Conservation (phyloP, 106 monocot species). For the Xerophyta viscosa region DNA sequence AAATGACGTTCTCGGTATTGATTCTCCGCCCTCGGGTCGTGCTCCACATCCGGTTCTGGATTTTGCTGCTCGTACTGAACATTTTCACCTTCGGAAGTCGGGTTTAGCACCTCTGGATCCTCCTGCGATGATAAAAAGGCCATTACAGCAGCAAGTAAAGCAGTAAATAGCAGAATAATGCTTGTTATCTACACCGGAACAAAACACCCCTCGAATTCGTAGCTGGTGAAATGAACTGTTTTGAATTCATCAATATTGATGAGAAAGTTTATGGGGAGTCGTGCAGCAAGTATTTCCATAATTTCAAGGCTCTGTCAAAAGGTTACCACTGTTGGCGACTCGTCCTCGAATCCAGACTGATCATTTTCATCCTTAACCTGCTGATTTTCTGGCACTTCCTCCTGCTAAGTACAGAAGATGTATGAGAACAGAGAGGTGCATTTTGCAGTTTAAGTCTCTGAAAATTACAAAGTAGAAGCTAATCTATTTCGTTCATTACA, state of each 20-base stretch:
- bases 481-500: not conserved
- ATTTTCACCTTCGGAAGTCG: constrained; percentile 6
- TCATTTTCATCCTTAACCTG: constrained; percentile 18
- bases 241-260: too few relatives aligned
- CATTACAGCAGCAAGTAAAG: not conserved
- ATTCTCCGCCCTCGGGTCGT: constrained; percentile 22
- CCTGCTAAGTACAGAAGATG: constrained; percentile 3
- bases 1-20: constrained; percentile 22
- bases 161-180: too few relatives aligned
- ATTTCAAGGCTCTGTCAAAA: not conserved
- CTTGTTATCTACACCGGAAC: too few relatives aligned
- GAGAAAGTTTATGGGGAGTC: too few relatives aligned
- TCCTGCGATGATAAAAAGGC: constrained; percentile 9
- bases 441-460: not conserved
- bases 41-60: constrained; percentile 14
- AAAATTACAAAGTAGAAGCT: not conserved
- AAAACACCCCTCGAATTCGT: too few relatives aligned
- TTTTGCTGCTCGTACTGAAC: constrained; percentile 22
- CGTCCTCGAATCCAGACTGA: constrained; percentile 18
- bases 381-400: constrained; percentile 31
- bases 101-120: constrained; percentile 13
- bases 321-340: constrained; percentile 17
- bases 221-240: too few relatives aligned
- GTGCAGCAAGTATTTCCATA: too few relatives aligned
- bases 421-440: not conserved